Evolutionary conservation across 164 flowering plant genomes (phyloP).

Genomic region (Sedum album): DNA sequence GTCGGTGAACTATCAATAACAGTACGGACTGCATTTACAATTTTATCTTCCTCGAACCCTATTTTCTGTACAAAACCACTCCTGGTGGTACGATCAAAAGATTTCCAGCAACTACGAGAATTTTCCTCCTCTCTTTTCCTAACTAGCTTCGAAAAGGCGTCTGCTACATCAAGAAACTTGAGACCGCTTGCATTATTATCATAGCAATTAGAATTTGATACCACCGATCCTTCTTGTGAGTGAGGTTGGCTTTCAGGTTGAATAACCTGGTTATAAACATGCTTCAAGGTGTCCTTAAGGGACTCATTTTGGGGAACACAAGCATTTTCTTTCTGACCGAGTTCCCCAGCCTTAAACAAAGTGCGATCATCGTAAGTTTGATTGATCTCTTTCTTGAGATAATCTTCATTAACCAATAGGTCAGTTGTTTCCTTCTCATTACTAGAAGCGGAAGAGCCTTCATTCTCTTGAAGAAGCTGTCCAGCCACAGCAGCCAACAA

Average conservation of each 20-base stretch:
- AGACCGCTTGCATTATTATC: constrained; percentile 16
- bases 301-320: constrained; percentile 14
- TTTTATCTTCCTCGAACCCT: constrained; percentile 10
- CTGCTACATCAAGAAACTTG: constrained; percentile 17
- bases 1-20: constrained; percentile 9
- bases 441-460: constrained; percentile 38
- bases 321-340: constrained; percentile 20
- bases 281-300: constrained; percentile 13
- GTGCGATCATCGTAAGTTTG: constrained; percentile 10
- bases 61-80: constrained; percentile 11
- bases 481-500: constrained; percentile 42
- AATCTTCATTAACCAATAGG: constrained; percentile 11
- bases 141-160: not conserved
- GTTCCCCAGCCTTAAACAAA: constrained; percentile 16
- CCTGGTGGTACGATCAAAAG: constrained; percentile 12
- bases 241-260: constrained; percentile 14
- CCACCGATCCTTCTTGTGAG: constrained; percentile 18
- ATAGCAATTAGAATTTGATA: constrained; percentile 11
- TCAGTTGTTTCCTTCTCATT: constrained; percentile 24
- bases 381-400: constrained; percentile 16
- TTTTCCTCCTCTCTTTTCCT: constrained; percentile 10
- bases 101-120: constrained; percentile 15
- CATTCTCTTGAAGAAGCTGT: constrained; percentile 33
- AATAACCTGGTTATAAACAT: constrained; percentile 11
- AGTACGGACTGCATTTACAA: constrained; percentile 10